Conservation (phyloP, 1,139 yeast species). For the Blastobotrys buckinghamii region DNA sequence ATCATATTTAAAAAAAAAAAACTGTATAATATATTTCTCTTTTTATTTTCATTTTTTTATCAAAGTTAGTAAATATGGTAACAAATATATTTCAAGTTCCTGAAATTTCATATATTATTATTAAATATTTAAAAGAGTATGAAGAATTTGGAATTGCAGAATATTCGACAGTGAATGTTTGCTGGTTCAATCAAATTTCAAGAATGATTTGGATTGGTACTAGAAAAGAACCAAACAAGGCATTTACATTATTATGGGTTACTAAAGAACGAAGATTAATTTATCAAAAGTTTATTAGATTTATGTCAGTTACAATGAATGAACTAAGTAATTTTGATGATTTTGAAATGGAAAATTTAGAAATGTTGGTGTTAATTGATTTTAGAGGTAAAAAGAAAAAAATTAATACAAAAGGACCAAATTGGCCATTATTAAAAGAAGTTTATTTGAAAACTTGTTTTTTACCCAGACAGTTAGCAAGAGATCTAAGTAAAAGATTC, state of each 20-base stretch:
- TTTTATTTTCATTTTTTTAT: neutral
- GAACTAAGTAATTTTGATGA: neutral
- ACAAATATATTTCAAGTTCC: neutral
- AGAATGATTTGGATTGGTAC: neutral
- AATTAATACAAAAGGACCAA: neutral
- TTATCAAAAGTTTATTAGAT: neutral
- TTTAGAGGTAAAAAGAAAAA: neutral
- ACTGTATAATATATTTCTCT: neutral
- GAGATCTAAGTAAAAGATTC: neutral
- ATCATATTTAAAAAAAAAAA: no score
- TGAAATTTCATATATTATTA: neutral
- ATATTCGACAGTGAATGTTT: neutral
- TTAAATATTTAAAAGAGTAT: neutral
- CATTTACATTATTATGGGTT: neutral
- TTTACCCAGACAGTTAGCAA: neutral
- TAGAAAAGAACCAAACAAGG: neutral
- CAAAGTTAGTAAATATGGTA: neutral
- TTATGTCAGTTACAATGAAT: neutral
- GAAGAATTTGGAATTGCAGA: neutral
- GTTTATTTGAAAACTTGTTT: neutral
- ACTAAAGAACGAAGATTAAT: neutral
- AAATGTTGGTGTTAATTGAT: neutral
- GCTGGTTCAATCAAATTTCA: neutral
- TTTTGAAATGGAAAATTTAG: neutral
- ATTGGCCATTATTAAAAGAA: neutral